Percentiles rank a stretch among this genome's conserved stretches.
These are phyloP conservation scores for Rhytidiadelphus loreus DNA, from an alignment of 225 moss, liverwort and hornwort genomes.

Conservation along the genomic window DNA sequence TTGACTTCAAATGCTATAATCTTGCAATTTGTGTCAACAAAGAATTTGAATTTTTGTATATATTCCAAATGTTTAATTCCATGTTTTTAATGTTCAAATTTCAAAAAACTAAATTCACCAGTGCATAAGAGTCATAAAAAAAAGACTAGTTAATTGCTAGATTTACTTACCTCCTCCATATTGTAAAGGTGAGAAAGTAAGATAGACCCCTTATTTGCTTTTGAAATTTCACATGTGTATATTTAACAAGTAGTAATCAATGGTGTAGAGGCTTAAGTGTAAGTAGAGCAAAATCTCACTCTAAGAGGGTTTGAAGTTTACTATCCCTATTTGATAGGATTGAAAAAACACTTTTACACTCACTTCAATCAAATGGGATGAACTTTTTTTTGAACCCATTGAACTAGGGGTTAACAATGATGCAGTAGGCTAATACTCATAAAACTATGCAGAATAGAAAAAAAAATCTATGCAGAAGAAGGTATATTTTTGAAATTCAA, in stretches of 20 bases:
- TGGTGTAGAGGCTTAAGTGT: neutral
- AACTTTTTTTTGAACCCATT: neutral
- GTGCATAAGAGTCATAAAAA: neutral
- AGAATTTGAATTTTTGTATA: neutral
- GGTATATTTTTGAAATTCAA: too few species aligned
- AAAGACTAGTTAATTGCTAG: neutral
- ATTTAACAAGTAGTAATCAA: neutral
- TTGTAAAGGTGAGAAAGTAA: neutral
- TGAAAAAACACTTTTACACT: neutral
- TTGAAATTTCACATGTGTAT: neutral
- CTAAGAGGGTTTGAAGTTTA: neutral
- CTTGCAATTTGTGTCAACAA: accelerated
- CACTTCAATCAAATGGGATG: neutral
- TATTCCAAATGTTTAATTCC: neutral
- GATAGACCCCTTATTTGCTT: neutral
- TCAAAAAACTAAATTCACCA: neutral
- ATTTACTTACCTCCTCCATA: neutral
- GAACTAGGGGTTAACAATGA: neutral
- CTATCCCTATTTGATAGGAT: neutral
- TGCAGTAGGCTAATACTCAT: neutral
- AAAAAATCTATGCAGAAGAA: neutral
- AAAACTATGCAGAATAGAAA: neutral
- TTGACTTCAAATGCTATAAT: neutral
- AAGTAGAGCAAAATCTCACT: neutral
- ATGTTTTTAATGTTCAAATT: neutral